These are phyloP conservation scores for Trichoderma sp. DNA, from an alignment of 2,329 filamentous ascomycete species.

Conservation along the genomic window DNA sequence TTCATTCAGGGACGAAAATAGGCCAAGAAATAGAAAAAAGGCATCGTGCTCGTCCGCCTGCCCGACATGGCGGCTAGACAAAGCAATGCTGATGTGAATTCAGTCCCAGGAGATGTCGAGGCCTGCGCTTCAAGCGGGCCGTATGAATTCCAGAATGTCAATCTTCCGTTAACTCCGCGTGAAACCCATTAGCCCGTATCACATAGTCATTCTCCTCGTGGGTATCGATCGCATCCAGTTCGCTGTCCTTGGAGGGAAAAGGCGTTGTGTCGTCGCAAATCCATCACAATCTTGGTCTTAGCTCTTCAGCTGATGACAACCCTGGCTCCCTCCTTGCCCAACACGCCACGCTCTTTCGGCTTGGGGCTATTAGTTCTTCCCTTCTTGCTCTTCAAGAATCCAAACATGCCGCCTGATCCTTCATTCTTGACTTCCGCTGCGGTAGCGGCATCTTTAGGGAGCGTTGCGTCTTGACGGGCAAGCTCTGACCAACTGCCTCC, in stretches of 20 bases:
- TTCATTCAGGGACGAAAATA: background rate
- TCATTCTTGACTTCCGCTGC: constrained; percentile 50
- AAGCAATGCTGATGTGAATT: background rate
- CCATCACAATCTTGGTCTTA: background rate
- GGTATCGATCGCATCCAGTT: constrained; percentile 15
- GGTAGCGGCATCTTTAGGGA: constrained; percentile 63
- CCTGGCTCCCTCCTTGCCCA: constrained; percentile 92
- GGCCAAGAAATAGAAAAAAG: background rate
- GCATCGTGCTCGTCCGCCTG: background rate
- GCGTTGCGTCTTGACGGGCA: constrained; percentile 75
- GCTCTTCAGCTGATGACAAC: constrained; percentile 64
- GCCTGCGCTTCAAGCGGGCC: background rate
- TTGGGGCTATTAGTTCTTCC: constrained; percentile 89
- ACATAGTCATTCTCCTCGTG: constrained; percentile 6
- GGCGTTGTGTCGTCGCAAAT: background rate
- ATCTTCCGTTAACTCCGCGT: constrained; percentile 15
- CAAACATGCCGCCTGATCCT: constrained; percentile 77
- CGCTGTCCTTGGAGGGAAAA: background rate
- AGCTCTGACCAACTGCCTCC: constrained; percentile 88
- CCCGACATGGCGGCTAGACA: background rate
- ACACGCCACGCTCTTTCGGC: constrained; percentile 85
- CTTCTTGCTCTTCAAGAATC: constrained; percentile 85
- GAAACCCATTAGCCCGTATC: constrained; percentile 14
- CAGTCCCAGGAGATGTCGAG: background rate
- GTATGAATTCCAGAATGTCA: background rate